A percentile compares a stretch with the other conserved stretches of the same genome.
Conservation (phyloP, 352 stramenopile species). For the Globisporangium orthogonon region DNA sequence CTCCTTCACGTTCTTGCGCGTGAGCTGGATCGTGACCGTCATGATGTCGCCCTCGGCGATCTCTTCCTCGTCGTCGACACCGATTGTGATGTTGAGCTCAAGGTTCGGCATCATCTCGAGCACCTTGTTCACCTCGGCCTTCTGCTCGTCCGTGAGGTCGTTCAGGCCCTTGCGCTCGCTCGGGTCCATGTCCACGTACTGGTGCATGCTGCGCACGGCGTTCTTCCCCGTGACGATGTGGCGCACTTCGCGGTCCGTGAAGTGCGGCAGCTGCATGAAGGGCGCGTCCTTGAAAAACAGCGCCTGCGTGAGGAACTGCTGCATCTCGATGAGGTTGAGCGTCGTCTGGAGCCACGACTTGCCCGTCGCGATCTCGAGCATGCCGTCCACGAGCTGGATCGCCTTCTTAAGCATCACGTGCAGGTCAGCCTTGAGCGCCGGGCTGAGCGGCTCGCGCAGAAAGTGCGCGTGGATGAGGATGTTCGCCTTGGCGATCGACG, state of each 20-base stretch:
- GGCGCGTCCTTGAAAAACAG: constrained; percentile 92
- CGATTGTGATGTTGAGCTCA: constrained; percentile 87
- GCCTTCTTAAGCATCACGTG: constrained; percentile 94
- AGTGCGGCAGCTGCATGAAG: constrained; percentile 89
- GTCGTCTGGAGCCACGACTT: constrained; percentile 94
- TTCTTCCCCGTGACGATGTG: constrained; percentile 92
- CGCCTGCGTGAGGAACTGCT: constrained; percentile 96
- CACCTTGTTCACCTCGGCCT: constrained; percentile 91
- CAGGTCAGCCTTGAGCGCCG: constrained; percentile 82
- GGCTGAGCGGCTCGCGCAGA: constrained; percentile 78
- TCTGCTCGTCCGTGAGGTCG: constrained; percentile 88
- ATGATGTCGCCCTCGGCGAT: constrained; percentile 99
- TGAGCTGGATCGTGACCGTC: constrained; percentile 95
- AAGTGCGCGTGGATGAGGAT: constrained; percentile 95
- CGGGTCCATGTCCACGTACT: constrained; percentile 91
- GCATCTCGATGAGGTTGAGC: constrained; percentile 95
- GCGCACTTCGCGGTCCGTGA: constrained; percentile 88
- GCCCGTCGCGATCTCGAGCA: constrained; percentile 97
- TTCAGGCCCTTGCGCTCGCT: constrained; percentile 92
- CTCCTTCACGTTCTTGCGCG: constrained; percentile 94
- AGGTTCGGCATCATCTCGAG: constrained; percentile 94
- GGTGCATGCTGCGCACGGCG: constrained; percentile 86
- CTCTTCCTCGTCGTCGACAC: constrained; percentile 88
- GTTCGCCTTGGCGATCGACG: constrained; percentile 79
- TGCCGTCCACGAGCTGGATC: constrained; percentile 96